These are phyloP conservation scores for Bipolaris sorokiniana DNA, from an alignment of 2,329 filamentous ascomycete species.

Conservation along the genomic window DNA sequence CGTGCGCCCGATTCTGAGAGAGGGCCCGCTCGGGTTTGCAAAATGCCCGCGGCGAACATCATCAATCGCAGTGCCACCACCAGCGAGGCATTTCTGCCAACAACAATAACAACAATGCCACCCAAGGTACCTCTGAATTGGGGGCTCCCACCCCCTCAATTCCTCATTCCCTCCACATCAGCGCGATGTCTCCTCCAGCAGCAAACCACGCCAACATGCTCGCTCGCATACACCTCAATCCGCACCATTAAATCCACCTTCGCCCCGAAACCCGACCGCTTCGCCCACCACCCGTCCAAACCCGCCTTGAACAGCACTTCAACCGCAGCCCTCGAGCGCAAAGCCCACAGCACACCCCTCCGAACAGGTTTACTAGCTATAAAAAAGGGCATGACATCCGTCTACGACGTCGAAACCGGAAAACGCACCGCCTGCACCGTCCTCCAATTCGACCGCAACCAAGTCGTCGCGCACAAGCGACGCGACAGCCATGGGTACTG, in stretches of 20 bases:
- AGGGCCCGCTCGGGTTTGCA: conserved; percentile 11
- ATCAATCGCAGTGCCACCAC: conserved; percentile 12
- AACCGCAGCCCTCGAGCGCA: conserved; percentile 65
- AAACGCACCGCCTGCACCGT: conserved; percentile 86
- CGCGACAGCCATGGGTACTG: conserved; percentile 83
- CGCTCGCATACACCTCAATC: conserved; percentile 32
- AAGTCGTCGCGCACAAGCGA: conserved; percentile 88
- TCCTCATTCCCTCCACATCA: conserved; percentile 40
- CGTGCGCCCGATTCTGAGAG: conserved; percentile 3
- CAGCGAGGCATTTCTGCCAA: conserved; percentile 5
- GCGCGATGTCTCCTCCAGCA: conserved; percentile 34
- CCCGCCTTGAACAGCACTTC: conserved; percentile 62
- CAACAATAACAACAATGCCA: conserved; percentile 34
- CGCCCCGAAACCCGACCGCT: conserved; percentile 57
- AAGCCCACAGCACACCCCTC: conserved; percentile 63
- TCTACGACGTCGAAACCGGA: conserved; percentile 79
- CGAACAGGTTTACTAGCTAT: conserved; percentile 83
- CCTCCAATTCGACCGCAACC: conserved; percentile 88
- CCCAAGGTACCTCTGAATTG: conserved; percentile 44
- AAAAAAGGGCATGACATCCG: conserved; percentile 95
- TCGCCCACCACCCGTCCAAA: conserved; percentile 59
- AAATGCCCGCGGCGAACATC: conserved; percentile 30
- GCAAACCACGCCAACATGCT: conserved; percentile 12
- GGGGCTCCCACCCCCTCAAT: conserved; percentile 37
- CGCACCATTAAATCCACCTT: conserved; percentile 63